phyloP scores from a whole-genome alignment of 176 grass and related monocot species.

The Zea mays region Zm-B73-REFERENCE-NAM-5.0 NC_050102.1:15304001-15304500 shows the following conservation, averaged over 20 bases:
- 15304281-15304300: conserved; percentile 77
- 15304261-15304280: conserved; percentile 63
- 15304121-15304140: background rate
- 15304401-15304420: conserved; percentile 66
- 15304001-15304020: conserved; percentile 68
- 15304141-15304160: background rate
- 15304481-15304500: conserved; percentile 75
- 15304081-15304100: conserved; percentile 55
- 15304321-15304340: conserved; percentile 76
- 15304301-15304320: conserved; percentile 93
- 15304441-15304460: conserved; percentile 66
- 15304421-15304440: conserved; percentile 61
- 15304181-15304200: background rate
- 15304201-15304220: conserved; percentile 58
- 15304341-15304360: conserved; percentile 67
- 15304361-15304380: conserved; percentile 59
- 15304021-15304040: conserved; percentile 85
- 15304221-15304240: conserved; percentile 39
- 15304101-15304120: conserved; percentile 1
- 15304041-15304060: conserved; percentile 60
- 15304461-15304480: conserved; percentile 85
- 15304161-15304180: background rate
- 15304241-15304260: conserved; percentile 49
- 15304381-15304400: conserved; percentile 66
- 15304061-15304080: conserved; percentile 55